Percentiles rank a stretch among this genome's conserved stretches.
Evolutionary conservation across 768 basidiomycete genomes (phyloP).

Genomic region (Boletellus sp.): DNA sequence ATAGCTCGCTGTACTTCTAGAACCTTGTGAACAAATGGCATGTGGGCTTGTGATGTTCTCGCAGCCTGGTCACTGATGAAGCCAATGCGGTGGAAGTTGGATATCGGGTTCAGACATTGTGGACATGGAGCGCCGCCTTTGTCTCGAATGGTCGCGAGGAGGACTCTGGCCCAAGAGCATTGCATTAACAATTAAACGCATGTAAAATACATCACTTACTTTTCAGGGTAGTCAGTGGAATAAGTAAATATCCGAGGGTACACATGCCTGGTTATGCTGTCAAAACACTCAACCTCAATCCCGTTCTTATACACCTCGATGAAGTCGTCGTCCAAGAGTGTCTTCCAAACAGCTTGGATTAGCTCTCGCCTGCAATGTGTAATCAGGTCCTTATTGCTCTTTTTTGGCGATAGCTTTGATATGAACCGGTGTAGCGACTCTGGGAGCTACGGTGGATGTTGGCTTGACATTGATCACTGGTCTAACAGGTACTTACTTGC

Average conservation of each 20-base stretch:
- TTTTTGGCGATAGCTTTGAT: not conserved
- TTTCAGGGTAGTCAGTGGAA: slow-evolving; percentile 2
- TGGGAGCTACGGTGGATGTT: not conserved
- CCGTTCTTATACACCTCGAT: not conserved
- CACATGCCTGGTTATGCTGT: not conserved
- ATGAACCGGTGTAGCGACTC: not conserved
- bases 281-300: not conserved
- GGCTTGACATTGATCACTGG: not conserved
- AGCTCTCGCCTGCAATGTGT: slow-evolving; percentile 4
- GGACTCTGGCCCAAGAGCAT: slow-evolving; percentile 19
- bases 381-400: not conserved
- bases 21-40: too few relatives aligned
- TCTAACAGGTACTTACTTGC: not conserved
- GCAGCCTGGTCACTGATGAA: not conserved
- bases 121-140: slow-evolving; percentile 28
- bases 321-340: slow-evolving; percentile 1
- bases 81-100: not conserved
- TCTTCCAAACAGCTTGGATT: not conserved
- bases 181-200: too few relatives aligned
- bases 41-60: not conserved
- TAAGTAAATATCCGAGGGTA: slow-evolving; percentile 5
- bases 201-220: too few relatives aligned
- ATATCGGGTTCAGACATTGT: not conserved
- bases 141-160: slow-evolving; percentile 25
- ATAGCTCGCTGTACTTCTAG: too few relatives aligned